Evolutionary conservation across 768 basidiomycete genomes (phyloP), one percentile per base, ranked within the genome.

Genomic region (Leucocoprinus leucothites): DNA sequence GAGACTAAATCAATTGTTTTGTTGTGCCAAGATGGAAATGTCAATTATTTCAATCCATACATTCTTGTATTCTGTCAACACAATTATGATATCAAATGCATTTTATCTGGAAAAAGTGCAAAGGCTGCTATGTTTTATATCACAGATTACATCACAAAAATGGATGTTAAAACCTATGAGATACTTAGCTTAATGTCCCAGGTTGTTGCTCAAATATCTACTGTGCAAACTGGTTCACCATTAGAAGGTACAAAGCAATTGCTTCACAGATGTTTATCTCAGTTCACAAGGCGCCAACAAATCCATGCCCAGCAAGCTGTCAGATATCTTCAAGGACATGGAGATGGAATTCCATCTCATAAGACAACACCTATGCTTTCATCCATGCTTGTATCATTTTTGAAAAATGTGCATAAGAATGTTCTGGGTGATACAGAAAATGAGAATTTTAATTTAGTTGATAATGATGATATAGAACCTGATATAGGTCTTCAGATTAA

Each of bases 101-200:
- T 73, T 7, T 53, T 70, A 14, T 71, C 69, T 14, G 70, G 71
- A 0, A 63, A 65, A 48, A 60, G 60, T 38, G 71, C 67, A 1
- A 72, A 69, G 46, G 69, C 70, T 16, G 68, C 69, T 0, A 70
- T 72, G 63, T 71, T 68, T 49, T 73, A 71, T 48, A 70, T 73
- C 14, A 65, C 67, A 0, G 62, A 72, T 35, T 71, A 72, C 43
- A 72, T 72, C 14, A 73, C 70, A 9, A 73, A 31, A 11, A 31
- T 31, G 31, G 31, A 31, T 11, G 11, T 31, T 31, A 31, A 31
- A 31, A 31, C 31, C 31, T 31, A 31, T 11, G 31, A 31, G 31
- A 11, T 31, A 31, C 31, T 31, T 5, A 31, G 31, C 11, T 11
- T 31, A 11, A 31, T 31, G 31, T 31, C 31, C 6, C 5, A 31